Conservation (phyloP, 495 filamentous ascomycete species). For the Hyaloscypha finlandica region DNA sequence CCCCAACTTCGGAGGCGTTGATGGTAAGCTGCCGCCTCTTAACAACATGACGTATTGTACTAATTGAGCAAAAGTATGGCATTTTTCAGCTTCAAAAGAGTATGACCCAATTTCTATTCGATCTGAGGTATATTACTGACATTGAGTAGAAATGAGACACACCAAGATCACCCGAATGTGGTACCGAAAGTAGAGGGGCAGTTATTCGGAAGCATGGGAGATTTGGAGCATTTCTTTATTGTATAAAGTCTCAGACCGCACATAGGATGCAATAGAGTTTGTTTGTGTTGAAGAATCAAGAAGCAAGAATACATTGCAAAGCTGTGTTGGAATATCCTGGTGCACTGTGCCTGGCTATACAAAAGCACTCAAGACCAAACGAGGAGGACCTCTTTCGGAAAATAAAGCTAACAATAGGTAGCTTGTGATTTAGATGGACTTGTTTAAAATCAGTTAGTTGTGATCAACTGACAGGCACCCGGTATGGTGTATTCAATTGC, state of each 20-base stretch:
- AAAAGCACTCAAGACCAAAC: not conserved
- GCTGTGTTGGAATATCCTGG: not conserved
- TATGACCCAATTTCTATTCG: conserved; percentile 47
- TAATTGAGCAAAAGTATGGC: conserved; percentile 1
- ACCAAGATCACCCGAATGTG: conserved; percentile 58
- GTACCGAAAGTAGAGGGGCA: conserved; percentile 55
- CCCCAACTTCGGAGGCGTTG: conserved; percentile 83
- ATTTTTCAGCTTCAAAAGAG: conserved; percentile 27
- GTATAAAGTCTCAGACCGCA: conserved; percentile 32
- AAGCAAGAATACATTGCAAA: not conserved
- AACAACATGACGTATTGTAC: not conserved
- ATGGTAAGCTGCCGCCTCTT: conserved; percentile 51
- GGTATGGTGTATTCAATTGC: too few species aligned
- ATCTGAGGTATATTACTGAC: not conserved
- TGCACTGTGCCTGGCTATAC: not conserved
- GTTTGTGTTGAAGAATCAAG: conserved; percentile 24
- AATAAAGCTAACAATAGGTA: too few species aligned
- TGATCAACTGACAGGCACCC: too few species aligned
- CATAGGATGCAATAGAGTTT: conserved; percentile 31
- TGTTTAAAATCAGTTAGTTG: too few species aligned
- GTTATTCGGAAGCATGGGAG: not conserved
- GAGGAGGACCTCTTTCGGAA: not conserved
- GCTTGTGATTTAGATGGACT: too few species aligned
- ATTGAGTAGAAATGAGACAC: conserved; percentile 6
- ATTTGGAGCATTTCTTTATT: conserved; percentile 19